Conservation (phyloP, 148 eudicot species). For the Rhododendron griersonianum region DNA sequence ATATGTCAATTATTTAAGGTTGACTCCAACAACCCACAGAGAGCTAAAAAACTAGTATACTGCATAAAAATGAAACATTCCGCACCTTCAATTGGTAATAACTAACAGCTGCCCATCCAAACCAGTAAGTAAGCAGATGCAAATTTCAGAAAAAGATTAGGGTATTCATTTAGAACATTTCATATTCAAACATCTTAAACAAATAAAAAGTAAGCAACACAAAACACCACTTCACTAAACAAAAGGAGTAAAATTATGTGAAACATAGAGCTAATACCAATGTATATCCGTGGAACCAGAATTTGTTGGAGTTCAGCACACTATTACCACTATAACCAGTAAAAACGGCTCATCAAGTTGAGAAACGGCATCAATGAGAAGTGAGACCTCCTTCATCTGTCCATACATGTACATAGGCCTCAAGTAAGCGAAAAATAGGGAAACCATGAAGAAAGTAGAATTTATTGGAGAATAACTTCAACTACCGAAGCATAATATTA, state of each 20-base stretch:
- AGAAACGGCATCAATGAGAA: constrained; percentile 88
- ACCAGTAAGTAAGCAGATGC: not conserved
- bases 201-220: not conserved
- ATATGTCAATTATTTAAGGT: not conserved
- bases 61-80: not conserved
- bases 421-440: constrained; percentile 16
- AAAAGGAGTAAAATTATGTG: constrained; percentile 20
- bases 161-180: not conserved
- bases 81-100: not conserved
- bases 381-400: constrained; percentile 97
- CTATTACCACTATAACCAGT: constrained; percentile 99
- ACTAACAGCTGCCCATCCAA: not conserved
- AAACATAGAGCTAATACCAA: constrained; percentile 98
- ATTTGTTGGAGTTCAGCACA: constrained; percentile 98
- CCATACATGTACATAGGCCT: constrained; percentile 21
- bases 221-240: not conserved
- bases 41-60: not conserved
- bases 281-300: constrained; percentile 89
- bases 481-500: constrained; percentile 53
- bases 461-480: constrained; percentile 19
- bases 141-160: not conserved
- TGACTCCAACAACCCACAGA: not conserved
- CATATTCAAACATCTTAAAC: not conserved
- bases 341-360: constrained; percentile 94
- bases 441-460: constrained; percentile 4